These are phyloP conservation scores for Myriosclerotinia scirpicola DNA, from an alignment of 2,329 filamentous ascomycete genomes.

Conservation along the genomic window DNA sequence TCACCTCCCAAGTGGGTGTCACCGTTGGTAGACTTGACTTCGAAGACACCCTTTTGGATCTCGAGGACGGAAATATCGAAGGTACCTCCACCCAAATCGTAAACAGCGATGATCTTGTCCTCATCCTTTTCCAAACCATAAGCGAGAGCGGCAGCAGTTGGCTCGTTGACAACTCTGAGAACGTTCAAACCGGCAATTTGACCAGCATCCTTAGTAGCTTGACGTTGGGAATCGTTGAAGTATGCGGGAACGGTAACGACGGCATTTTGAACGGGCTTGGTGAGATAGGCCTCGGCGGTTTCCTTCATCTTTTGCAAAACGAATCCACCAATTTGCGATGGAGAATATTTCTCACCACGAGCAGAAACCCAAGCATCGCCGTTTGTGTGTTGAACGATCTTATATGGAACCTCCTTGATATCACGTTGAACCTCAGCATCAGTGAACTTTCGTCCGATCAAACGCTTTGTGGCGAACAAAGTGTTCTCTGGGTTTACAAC, in stretches of 20 bases:
- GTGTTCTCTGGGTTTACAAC: conserved; percentile 99
- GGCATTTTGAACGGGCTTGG: conserved; percentile 89
- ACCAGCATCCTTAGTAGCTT: conserved; percentile 97
- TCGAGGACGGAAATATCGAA: conserved; percentile 98
- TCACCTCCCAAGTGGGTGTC: conserved; percentile 98
- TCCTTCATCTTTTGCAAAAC: conserved; percentile 99
- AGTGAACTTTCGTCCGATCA: conserved; percentile 96
- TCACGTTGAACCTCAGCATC: conserved; percentile 93
- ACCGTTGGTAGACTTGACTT: conserved; percentile 99
- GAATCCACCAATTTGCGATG: conserved; percentile 97
- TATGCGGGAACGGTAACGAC: conserved; percentile 97
- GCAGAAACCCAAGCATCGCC: conserved; percentile 96
- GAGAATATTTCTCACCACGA: conserved; percentile 92
- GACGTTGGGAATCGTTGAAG: conserved; percentile 98
- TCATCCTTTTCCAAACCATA: conserved; percentile 95
- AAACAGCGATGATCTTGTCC: conserved; percentile 88
- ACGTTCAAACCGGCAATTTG: conserved; percentile 96
- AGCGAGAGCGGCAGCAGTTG: conserved; percentile 90
- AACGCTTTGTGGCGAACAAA: conserved; percentile 96
- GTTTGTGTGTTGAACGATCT: conserved; percentile 96
- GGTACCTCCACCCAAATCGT: conserved; percentile 97
- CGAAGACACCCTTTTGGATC: conserved; percentile 97
- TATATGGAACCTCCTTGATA: conserved; percentile 97
- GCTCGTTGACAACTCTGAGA: conserved; percentile 96
- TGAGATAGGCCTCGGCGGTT: conserved; percentile 90